Evolutionary conservation across 2,329 filamentous ascomycete species (phyloP), one percentile per base, ranked within the genome.

Genomic region (Bertia moriformis): DNA sequence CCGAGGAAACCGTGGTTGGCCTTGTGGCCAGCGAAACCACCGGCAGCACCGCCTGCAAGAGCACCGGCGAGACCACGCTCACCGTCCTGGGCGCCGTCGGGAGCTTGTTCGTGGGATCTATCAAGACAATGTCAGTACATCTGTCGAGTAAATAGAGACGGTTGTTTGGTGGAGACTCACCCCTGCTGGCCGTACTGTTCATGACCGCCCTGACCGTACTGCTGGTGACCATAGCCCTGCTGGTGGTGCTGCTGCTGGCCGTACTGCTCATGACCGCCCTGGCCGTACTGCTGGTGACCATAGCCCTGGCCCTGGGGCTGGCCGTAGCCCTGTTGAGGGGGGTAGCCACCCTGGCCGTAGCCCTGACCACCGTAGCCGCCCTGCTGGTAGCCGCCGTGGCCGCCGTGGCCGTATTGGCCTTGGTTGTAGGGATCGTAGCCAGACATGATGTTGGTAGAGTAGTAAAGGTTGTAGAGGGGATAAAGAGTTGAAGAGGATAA

Each of bases 11-110:
- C 63, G 50, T 66, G 63, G 45, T 61, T 54, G 44, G 57, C 61
- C 49, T 66, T 61, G 54, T 62, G 58, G 41, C 63, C 63, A 17
- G 54, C 58, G 38, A 57, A 65, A 22, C 58, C 63, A 41, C 63
- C 63, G n/a, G 60, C 55, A 7, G 60, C 51, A 45, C 62, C 63
- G 41, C 63, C 63, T 19, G 61, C 62, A 35, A 66, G 44, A 14
- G 63, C 63, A 29, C 63, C 63, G 39, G 59, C 56, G 14, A 67
- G 51, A 43, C 63, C 63, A 46, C 62, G 61, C 41, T 66, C 63
- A 40, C 57, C 32, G 7, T 35, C 32, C 17, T 35, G 32, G 32
- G 32, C 32, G 10, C 15, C 32, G 17, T 15, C 32, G 32, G 32
- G 32, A 35, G 32, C 32, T 7, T 17, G 7, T 15, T 35, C 10